phyloP scores from a whole-genome alignment of 2,329 filamentous ascomycete genomes.

The Paecilomyces variotii region DNA sequence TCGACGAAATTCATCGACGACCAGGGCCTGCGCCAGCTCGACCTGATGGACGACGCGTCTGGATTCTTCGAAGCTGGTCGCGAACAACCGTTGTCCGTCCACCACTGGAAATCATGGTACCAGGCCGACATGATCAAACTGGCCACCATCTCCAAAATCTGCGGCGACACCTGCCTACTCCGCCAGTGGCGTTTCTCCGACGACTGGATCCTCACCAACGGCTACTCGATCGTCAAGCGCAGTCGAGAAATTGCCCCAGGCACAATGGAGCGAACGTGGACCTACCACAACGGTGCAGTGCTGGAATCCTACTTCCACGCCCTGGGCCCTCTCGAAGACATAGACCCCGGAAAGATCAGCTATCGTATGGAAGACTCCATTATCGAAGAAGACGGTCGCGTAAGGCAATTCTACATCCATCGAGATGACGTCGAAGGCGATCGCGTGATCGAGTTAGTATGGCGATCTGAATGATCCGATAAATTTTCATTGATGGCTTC shows the following conservation, averaged over 20 bases:
- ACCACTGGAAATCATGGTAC: slow-evolving; percentile 60
- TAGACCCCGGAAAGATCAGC: slow-evolving; percentile 44
- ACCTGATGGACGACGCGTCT: slow-evolving; percentile 47
- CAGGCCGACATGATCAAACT: slow-evolving; percentile 42
- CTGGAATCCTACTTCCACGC: slow-evolving; percentile 43
- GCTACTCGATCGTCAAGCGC: slow-evolving; percentile 50
- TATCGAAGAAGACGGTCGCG: slow-evolving; percentile 32
- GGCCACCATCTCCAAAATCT: slow-evolving; percentile 43
- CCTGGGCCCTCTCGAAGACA: slow-evolving; percentile 44
- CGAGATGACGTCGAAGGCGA: slow-evolving; percentile 32
- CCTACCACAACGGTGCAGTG: slow-evolving; percentile 34
- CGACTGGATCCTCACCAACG: slow-evolving; percentile 49
- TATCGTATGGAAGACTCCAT: slow-evolving; percentile 43
- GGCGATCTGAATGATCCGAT: slow-evolving; percentile 14
- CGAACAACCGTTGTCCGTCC: slow-evolving; percentile 46
- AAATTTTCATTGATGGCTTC: not conserved
- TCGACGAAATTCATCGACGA: slow-evolving; percentile 48
- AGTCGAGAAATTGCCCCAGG: slow-evolving; percentile 32
- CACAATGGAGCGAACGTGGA: slow-evolving; percentile 48
- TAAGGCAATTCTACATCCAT: slow-evolving; percentile 51
- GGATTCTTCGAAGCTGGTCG: slow-evolving; percentile 55
- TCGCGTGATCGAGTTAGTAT: slow-evolving; percentile 34
- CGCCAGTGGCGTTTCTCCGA: slow-evolving; percentile 46
- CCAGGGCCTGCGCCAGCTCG: slow-evolving; percentile 51
- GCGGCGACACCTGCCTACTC: slow-evolving; percentile 49